Percentiles rank a stretch among this genome's conserved stretches.
Conservation (phyloP, 1,284 basidiomycete species). For the Pyrrhoderma lamaoense region DNA sequence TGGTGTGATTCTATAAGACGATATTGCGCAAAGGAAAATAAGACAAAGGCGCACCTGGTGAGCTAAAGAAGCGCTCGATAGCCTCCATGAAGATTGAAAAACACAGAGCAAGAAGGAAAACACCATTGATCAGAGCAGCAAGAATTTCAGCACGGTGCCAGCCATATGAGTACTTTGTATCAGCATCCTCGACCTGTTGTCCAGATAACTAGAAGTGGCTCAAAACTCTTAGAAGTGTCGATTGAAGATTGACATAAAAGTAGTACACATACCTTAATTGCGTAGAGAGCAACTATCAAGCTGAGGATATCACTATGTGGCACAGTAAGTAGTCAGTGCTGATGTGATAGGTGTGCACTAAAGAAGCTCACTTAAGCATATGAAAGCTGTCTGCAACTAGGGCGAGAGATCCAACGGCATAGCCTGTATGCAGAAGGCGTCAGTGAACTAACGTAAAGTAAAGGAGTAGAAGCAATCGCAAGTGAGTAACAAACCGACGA, state of each 20-base stretch:
- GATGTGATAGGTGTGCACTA: conserved; percentile 1
- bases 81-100: conserved; percentile 95
- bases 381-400: conserved; percentile 97
- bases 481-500: conserved; percentile 49
- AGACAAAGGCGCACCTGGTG: conserved; percentile 49
- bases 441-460: neutral
- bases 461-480: neutral
- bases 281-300: conserved; percentile 91
- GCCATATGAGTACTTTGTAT: conserved; percentile 78
- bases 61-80: conserved; percentile 81
- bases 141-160: conserved; percentile 99
- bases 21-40: neutral
- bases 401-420: conserved; percentile 90
- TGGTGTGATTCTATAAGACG: neutral
- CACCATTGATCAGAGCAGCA: conserved; percentile 91
- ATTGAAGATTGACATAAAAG: neutral
- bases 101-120: conserved; percentile 93
- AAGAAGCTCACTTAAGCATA: conserved; percentile 80
- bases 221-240: conserved; percentile 11
- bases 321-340: conserved; percentile 5
- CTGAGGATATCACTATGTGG: conserved; percentile 84
- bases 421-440: conserved; percentile 45
- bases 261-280: conserved; percentile 69
- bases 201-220: conserved; percentile 43
- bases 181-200: conserved; percentile 22